Percentiles rank a stretch among this genome's conserved stretches.
Conservation (phyloP, 2,329 filamentous ascomycete genomes). For the Fusarium compactum region DNA sequence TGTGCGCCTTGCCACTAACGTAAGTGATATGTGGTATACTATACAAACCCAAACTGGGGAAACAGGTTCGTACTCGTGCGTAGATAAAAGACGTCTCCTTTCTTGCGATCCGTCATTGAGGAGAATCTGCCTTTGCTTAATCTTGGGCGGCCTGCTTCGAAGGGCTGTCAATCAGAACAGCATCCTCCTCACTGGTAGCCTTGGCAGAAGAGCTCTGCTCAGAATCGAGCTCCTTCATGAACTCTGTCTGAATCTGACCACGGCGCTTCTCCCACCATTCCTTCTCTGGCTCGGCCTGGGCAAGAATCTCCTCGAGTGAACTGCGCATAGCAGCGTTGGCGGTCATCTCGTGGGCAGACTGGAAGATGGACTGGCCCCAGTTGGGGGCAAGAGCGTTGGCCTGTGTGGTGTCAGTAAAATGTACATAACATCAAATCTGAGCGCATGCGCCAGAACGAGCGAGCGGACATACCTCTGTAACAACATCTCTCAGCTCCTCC, state of each 20-base stretch:
- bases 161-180: slow-evolving; percentile 79
- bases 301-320: slow-evolving; percentile 79
- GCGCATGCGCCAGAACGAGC: not conserved
- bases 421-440: not conserved
- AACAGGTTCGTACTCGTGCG: slow-evolving; percentile 5
- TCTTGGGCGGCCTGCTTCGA: slow-evolving; percentile 69
- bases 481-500: slow-evolving; percentile 92
- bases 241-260: slow-evolving; percentile 77
- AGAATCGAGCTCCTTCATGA: slow-evolving; percentile 86
- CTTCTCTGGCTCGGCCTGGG: slow-evolving; percentile 78
- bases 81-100: slow-evolving; percentile 2
- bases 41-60: slow-evolving; percentile 15
- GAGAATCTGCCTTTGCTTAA: slow-evolving; percentile 7
- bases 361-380: slow-evolving; percentile 97
- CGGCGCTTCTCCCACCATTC: slow-evolving; percentile 93
- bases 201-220: slow-evolving; percentile 60
- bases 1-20: slow-evolving; percentile 3
- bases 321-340: slow-evolving; percentile 83
- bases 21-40: slow-evolving; percentile 18
- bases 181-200: slow-evolving; percentile 57
- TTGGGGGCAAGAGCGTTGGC: slow-evolving; percentile 89
- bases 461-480: slow-evolving; percentile 76
- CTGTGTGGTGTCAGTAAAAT: slow-evolving; percentile 58
- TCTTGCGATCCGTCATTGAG: not conserved
- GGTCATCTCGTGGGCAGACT: slow-evolving; percentile 95